Conservation (phyloP, 169 alveolate species). For the Ichthyophthirius multifiliis region DNA sequence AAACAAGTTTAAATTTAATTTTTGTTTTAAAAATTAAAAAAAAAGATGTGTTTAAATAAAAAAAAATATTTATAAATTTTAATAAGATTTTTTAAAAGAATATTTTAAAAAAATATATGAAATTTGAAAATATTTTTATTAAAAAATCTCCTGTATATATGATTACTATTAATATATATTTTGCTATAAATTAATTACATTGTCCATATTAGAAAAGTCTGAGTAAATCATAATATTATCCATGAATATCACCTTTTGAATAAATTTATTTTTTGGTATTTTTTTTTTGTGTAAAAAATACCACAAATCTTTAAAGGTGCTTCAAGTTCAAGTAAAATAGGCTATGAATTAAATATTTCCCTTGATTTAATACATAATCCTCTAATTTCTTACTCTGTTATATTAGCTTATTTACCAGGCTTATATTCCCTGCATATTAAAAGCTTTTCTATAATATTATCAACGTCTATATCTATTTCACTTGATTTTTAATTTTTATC, state of each 20-base stretch:
- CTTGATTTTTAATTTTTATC: constrained; percentile 3
- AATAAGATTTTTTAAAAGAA: too few species aligned
- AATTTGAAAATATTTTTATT: too few species aligned
- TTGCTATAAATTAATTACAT: constrained; percentile 11
- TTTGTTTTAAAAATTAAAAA: too few species aligned
- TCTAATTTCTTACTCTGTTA: constrained; percentile 70
- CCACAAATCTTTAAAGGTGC: constrained; percentile 87
- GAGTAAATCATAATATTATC: constrained; percentile 97
- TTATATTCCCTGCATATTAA: constrained; percentile 59
- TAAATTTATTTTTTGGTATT: neutral
- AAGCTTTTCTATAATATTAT: constrained; percentile 58
- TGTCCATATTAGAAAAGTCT: constrained; percentile 99
- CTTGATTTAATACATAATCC: constrained; percentile 72
- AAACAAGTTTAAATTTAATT: too few species aligned
- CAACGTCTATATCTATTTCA: constrained; percentile 58
- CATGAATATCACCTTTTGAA: constrained; percentile 96
- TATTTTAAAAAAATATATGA: too few species aligned
- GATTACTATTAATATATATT: too few species aligned
- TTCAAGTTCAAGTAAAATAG: constrained; percentile 76
- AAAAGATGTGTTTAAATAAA: too few species aligned
- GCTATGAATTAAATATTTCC: constrained; percentile 76
- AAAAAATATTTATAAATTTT: too few species aligned
- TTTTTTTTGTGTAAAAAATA: neutral
- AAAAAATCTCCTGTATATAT: too few species aligned
- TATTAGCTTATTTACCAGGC: constrained; percentile 71